phyloP scores from a whole-genome alignment of 2,329 filamentous ascomycete genomes.

The Botrytis tulipae region DNA sequence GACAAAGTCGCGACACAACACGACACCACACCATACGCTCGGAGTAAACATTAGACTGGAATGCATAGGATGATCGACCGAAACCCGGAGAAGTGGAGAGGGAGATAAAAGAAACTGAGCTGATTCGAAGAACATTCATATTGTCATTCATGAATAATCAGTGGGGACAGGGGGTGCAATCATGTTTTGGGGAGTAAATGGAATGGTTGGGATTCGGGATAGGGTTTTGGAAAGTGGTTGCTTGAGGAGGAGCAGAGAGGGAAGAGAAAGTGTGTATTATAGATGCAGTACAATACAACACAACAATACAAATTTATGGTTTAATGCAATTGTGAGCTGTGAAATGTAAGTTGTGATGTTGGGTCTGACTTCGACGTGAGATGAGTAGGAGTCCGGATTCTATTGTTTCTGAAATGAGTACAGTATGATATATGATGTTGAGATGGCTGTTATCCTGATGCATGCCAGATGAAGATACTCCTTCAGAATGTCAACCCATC shows the following conservation, averaged over 20 bases:
- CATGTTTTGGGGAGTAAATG: conserved; percentile 8
- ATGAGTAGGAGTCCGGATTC: background rate
- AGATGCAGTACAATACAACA: conserved; percentile 11
- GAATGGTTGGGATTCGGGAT: background rate
- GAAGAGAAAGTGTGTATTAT: conserved; percentile 19
- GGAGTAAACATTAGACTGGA: conserved; percentile 10
- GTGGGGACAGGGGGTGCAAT: background rate
- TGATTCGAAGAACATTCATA: conserved; percentile 1
- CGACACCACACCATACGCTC: conserved; percentile 1
- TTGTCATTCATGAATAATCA: background rate
- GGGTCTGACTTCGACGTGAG: background rate
- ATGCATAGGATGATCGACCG: conserved; percentile 1
- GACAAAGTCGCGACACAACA: background rate
- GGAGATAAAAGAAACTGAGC: too few species aligned
- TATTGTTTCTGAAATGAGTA: background rate
- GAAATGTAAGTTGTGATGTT: conserved; percentile 2
- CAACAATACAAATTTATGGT: conserved; percentile 17
- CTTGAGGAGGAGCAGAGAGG: background rate
- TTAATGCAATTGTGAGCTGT: background rate
- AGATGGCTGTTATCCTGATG: background rate
- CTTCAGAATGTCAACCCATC: background rate
- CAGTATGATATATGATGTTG: background rate
- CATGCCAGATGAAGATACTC: background rate
- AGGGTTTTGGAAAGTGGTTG: background rate
- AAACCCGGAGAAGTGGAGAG: background rate